These are phyloP conservation scores for Thermomucor indicae-seudaticae DNA, from an alignment of 371 early-diverging fungal genomes.

Conservation along the genomic window DNA sequence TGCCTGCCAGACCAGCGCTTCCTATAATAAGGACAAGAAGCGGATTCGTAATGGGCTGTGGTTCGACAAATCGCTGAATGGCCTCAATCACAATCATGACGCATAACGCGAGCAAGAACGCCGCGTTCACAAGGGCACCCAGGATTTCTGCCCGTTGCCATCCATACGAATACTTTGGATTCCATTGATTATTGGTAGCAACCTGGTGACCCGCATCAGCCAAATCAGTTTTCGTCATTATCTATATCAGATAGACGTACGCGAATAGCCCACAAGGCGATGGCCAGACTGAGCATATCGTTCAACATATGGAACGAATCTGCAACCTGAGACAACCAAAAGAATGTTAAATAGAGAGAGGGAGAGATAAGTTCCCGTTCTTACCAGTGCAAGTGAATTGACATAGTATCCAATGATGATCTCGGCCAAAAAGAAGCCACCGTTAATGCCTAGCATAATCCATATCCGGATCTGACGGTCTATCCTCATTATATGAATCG, in stretches of 20 bases:
- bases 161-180: conserved; percentile 79
- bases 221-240: not conserved
- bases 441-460: conserved; percentile 63
- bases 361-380: not conserved
- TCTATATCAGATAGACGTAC: conserved; percentile 18
- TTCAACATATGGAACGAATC: conserved; percentile 93
- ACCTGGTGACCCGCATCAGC: conserved; percentile 6
- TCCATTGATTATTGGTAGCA: conserved; percentile 32
- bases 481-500: too few species aligned
- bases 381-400: conserved; percentile 75
- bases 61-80: conserved; percentile 77
- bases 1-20: conserved; percentile 77
- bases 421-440: conserved; percentile 72
- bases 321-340: conserved; percentile 49
- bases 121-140: conserved; percentile 89
- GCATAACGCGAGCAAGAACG: conserved; percentile 84
- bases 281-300: conserved; percentile 75
- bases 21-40: conserved; percentile 80
- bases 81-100: conserved; percentile 86
- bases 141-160: conserved; percentile 91
- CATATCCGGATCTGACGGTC: conserved; percentile 35
- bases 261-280: conserved; percentile 85
- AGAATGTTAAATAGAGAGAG: not conserved
- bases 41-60: conserved; percentile 69
- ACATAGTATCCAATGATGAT: conserved; percentile 74